A percentile compares a stretch with the other conserved stretches of the same genome.
These are phyloP conservation scores for Phialophora expanda DNA, from an alignment of 2,329 filamentous ascomycete genomes.

Conservation along the genomic window DNA sequence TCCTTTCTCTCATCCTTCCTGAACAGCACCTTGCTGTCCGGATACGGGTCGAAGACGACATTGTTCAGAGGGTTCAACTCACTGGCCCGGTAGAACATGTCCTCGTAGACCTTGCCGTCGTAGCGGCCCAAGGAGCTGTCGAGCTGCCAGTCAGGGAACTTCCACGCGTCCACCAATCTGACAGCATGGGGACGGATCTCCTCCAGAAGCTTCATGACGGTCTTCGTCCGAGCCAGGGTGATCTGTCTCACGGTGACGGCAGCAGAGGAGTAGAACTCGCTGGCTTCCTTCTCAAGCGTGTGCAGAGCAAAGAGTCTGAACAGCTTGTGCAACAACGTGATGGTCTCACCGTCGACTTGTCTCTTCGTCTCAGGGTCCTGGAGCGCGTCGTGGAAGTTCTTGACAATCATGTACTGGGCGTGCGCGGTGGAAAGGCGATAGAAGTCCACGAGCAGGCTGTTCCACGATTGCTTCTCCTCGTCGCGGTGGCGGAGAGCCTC, in stretches of 20 bases:
- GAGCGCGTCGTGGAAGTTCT: constrained; percentile 76
- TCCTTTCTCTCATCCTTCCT: constrained; percentile 56
- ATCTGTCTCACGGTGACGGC: constrained; percentile 76
- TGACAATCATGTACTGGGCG: constrained; percentile 77
- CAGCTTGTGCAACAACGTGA: constrained; percentile 66
- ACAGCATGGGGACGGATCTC: constrained; percentile 76
- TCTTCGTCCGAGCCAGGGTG: constrained; percentile 68
- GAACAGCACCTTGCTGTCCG: constrained; percentile 65
- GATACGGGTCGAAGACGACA: constrained; percentile 74
- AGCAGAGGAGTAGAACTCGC: constrained; percentile 73
- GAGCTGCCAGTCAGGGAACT: constrained; percentile 78
- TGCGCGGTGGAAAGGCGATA: constrained; percentile 76
- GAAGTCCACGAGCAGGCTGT: constrained; percentile 77
- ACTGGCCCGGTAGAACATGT: constrained; percentile 74
- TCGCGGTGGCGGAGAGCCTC: constrained; percentile 76
- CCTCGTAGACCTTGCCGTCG: constrained; percentile 78
- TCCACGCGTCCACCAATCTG: constrained; percentile 73
- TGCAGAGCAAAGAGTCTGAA: constrained; percentile 70
- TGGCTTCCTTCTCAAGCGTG: constrained; percentile 71
- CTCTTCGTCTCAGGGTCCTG: constrained; percentile 59
- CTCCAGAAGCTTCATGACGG: constrained; percentile 71
- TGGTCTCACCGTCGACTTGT: constrained; percentile 63
- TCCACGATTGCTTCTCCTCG: constrained; percentile 76
- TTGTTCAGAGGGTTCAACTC: constrained; percentile 76
- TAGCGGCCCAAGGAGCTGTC: constrained; percentile 72